Base-by-base conservation (phyloP, 306 rosid species). In the Lupinus albus region DNA sequence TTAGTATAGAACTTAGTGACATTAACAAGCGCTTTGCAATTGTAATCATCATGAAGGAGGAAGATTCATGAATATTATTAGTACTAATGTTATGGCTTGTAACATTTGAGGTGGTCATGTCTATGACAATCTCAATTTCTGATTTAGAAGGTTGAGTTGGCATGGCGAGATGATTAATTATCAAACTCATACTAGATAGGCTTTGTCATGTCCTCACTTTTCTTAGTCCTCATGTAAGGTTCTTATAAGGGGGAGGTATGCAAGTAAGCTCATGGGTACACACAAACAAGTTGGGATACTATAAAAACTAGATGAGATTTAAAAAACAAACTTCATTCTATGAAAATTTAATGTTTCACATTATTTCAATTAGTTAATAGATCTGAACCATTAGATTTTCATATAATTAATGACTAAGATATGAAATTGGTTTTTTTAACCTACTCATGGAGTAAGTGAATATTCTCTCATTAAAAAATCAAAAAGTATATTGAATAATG, bases 41-140 rank as follows among this genome's bases (percentile, higher is more conserved):
- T 38, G 63, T 67, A 3, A 73, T 12, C 18, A 67, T 67, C 21
- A 35, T 52, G 30, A 4, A 25, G 30, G 55, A 32, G 28, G 44
- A 5, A 25, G 81, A 13, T 61, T 78, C 42, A 8, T 10, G 25
- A 30, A 25, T 25, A 25, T 5, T 46, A 9, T 52, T 66, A 7
- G 6, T 18, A 13, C 1, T 7, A 20, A 1, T 39, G 17, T 4
- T 38, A 35, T 46, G 30, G 4, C 4, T 25, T 25, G 30, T 25
- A 25, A 25, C 30, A 4, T 25, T 25, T 25, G 30, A 25, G 4
- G 30, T n/a, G 60, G 4, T 45, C 15, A 3, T 47, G 21, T 73
- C 82, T 20, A 83, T 63, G 7, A 76, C 84, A 20, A 76, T 18
- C 46, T 80, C 73, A 59, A 71, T 65, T 69, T 79, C 68, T 4